Conservation (phyloP, 805 yeast species). For the Wickerhamiella brachini region DNA sequence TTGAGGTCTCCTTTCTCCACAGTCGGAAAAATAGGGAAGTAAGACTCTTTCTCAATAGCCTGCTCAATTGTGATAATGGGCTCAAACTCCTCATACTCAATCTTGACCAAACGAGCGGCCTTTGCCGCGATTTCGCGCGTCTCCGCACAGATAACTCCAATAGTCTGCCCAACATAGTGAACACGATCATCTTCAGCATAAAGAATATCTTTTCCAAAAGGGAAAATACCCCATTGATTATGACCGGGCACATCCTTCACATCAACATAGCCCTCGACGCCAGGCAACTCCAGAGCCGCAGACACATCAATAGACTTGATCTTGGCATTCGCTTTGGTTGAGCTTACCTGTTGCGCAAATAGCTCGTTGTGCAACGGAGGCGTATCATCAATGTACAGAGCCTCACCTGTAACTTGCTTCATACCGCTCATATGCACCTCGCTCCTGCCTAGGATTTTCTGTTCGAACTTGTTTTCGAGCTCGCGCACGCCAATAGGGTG, state of each 20-base stretch:
- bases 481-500: slow-evolving; percentile 29
- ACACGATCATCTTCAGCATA: slow-evolving; percentile 31
- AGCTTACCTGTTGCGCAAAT: slow-evolving; percentile 32
- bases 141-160: slow-evolving; percentile 30
- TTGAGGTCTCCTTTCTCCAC: slow-evolving; percentile 31
- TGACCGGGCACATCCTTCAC: slow-evolving; percentile 27
- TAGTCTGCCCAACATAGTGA: slow-evolving; percentile 31
- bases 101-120: slow-evolving; percentile 30
- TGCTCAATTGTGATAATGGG: slow-evolving; percentile 32
- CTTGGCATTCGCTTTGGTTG: slow-evolving; percentile 32
- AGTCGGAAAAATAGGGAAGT: slow-evolving; percentile 26
- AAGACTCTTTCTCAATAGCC: slow-evolving; percentile 30
- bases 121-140: slow-evolving; percentile 29
- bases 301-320: slow-evolving; percentile 29
- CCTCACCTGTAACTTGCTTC: slow-evolving; percentile 37
- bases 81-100: slow-evolving; percentile 30
- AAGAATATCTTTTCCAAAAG: slow-evolving; percentile 31
- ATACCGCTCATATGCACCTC: slow-evolving; percentile 33
- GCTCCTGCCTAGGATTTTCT: slow-evolving; percentile 29
- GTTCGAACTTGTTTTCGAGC: slow-evolving; percentile 27
- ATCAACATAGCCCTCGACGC: slow-evolving; percentile 33
- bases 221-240: slow-evolving; percentile 31
- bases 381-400: slow-evolving; percentile 32
- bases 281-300: slow-evolving; percentile 28
- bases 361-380: slow-evolving; percentile 31